phyloP scores from a whole-genome alignment of 345 rosid species.

The Draba incana region DNA sequence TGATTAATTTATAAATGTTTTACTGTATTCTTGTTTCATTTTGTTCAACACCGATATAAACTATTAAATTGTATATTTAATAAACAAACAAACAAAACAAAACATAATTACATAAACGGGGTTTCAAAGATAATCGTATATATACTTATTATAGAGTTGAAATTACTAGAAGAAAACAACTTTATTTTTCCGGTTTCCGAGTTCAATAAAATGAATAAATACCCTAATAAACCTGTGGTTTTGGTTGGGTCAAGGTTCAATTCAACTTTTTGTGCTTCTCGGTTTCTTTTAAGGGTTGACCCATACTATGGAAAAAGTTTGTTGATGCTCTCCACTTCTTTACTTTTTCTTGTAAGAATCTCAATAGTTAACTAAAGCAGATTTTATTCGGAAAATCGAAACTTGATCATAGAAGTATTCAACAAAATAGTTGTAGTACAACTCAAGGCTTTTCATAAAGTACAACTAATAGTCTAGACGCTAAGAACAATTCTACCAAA shows the following conservation, averaged over 20 bases:
- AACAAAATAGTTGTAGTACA: background rate
- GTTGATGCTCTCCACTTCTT: constrained; percentile 46
- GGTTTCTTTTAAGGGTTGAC: constrained; percentile 41
- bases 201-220: constrained; percentile 32
- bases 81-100: no score
- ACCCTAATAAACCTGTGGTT: constrained; percentile 29
- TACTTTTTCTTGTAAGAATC: constrained; percentile 31
- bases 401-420: constrained; percentile 8
- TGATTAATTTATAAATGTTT: no score
- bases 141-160: no score
- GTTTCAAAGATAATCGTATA: no score
- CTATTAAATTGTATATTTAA: no score
- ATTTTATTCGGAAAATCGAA: constrained; percentile 27
- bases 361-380: constrained; percentile 32
- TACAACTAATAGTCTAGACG: background rate
- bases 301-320: constrained; percentile 19
- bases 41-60: no score
- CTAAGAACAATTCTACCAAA: background rate
- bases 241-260: constrained; percentile 35
- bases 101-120: no score
- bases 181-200: no score
- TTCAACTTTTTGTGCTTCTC: constrained; percentile 28
- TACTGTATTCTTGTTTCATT: no score
- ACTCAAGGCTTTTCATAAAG: background rate
- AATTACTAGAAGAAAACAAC: constrained; percentile 6